Percentiles rank a stretch among this genome's conserved stretches.
phyloP scores from a whole-genome alignment of 1,284 basidiomycete species.

The Malassezia caprae region DNA sequence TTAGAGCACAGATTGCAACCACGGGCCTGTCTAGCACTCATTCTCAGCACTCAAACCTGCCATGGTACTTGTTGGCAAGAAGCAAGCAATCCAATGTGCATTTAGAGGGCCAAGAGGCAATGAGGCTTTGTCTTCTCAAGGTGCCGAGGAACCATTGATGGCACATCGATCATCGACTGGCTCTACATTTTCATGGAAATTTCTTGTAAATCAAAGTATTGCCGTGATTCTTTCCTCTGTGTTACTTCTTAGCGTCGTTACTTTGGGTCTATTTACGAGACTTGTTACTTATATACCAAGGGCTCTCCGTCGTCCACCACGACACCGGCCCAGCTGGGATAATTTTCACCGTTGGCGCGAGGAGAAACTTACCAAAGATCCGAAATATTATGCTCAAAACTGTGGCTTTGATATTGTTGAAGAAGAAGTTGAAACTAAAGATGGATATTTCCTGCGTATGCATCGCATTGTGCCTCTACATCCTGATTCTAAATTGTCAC shows the following conservation, averaged over 20 bases:
- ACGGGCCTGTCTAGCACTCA: background rate
- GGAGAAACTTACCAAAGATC: constrained; percentile 53
- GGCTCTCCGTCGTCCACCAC: constrained; percentile 3
- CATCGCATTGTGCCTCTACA: constrained; percentile 52
- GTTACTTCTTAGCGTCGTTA: constrained; percentile 51
- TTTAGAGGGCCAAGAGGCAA: background rate
- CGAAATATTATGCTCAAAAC: constrained; percentile 55
- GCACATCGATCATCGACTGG: background rate
- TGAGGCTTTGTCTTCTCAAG: background rate
- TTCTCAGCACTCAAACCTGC: background rate
- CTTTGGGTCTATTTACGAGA: constrained; percentile 47
- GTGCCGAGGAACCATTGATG: background rate
- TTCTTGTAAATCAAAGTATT: constrained; percentile 52
- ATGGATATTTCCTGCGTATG: constrained; percentile 55
- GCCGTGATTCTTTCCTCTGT: constrained; percentile 53
- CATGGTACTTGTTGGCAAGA: background rate
- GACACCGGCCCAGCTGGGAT: constrained; percentile 51
- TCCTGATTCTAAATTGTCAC: constrained; percentile 48
- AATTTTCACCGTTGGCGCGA: constrained; percentile 52
- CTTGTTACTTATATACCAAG: constrained; percentile 24
- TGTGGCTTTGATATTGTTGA: constrained; percentile 57
- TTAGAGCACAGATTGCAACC: background rate
- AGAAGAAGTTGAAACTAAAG: constrained; percentile 56
- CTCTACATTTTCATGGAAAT: background rate
- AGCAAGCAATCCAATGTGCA: background rate